These are phyloP conservation scores for Metschnikowia lunata DNA, from an alignment of 805 yeast species.

Conservation along the genomic window DNA sequence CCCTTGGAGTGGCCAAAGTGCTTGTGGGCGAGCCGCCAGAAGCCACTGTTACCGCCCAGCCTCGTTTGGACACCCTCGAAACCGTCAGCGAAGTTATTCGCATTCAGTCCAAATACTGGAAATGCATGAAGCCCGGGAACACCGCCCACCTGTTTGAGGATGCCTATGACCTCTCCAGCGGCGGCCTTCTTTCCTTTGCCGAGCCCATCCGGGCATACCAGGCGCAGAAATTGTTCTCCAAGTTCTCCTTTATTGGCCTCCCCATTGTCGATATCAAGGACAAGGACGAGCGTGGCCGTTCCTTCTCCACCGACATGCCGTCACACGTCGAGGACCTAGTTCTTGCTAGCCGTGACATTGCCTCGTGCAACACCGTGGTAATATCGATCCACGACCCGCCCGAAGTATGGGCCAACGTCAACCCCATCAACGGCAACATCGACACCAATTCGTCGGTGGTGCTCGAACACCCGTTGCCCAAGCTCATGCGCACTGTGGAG, in stretches of 20 bases:
- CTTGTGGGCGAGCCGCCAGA: constrained; percentile 95
- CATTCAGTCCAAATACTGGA: constrained; percentile 84
- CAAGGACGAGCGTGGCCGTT: constrained; percentile 1
- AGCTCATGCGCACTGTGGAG: constrained; percentile 54
- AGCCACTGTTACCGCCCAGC: constrained; percentile 57
- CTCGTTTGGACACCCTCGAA: constrained; percentile 72
- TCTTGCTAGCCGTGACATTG: constrained; percentile 66
- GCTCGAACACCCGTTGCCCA: constrained; percentile 62
- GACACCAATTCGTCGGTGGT: constrained; percentile 69
- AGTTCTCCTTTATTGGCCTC: constrained; percentile 57
- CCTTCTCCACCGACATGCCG: constrained; percentile 41
- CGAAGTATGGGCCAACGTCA: constrained; percentile 83
- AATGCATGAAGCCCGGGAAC: constrained; percentile 68
- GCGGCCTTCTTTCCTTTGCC: constrained; percentile 47
- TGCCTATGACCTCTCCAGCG: constrained; percentile 34
- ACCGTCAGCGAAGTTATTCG: constrained; percentile 77
- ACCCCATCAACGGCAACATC: constrained; percentile 73
- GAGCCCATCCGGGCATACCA: constrained; percentile 77
- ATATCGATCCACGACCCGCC: constrained; percentile 87
- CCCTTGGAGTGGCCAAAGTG: constrained; percentile 86
- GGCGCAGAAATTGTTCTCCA: constrained; percentile 49
- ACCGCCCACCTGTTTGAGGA: constrained; percentile 39
- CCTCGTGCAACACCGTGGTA: constrained; percentile 58
- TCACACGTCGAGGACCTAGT: constrained; percentile 57
- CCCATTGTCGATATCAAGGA: constrained; percentile 49